Evolutionary conservation across 176 grass and related monocot genomes (phyloP).

Genomic region (Oryza meyeriana): DNA sequence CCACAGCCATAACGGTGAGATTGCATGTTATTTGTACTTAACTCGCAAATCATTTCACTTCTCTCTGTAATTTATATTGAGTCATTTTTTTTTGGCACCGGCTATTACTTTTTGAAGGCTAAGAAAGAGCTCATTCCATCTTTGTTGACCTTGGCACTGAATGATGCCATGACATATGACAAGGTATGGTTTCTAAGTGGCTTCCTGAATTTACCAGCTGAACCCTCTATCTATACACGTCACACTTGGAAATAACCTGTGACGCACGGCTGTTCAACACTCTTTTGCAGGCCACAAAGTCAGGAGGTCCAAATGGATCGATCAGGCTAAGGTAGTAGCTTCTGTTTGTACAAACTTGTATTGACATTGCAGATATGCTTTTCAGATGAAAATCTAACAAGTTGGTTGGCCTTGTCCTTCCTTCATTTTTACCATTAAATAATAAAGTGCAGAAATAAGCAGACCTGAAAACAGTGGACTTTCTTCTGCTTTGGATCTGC

Average conservation of each 20-base stretch:
- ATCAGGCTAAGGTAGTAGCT: constrained; percentile 82
- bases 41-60: neutral
- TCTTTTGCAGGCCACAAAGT: constrained; percentile 74
- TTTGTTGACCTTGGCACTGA: constrained; percentile 74
- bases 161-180: constrained; percentile 94
- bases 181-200: constrained; percentile 52
- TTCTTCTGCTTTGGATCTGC: constrained; percentile 63
- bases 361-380: neutral
- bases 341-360: neutral
- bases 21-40: neutral
- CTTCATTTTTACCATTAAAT: constrained; percentile 23
- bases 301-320: constrained; percentile 94
- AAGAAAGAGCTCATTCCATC: constrained; percentile 76
- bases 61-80: neutral
- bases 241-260: neutral
- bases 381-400: neutral
- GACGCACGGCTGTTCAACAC: constrained; percentile 11
- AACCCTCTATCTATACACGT: neutral
- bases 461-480: constrained; percentile 91
- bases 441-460: constrained; percentile 88
- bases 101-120: constrained; percentile 47
- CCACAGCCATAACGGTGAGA: constrained; percentile 65
- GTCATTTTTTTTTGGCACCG: neutral
- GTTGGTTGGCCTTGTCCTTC: neutral
- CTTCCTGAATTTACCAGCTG: neutral